Percentiles rank a stretch among this genome's conserved stretches.
Evolutionary conservation across 1,284 basidiomycete species (phyloP).

Genomic region (Megacollybia platyphylla): DNA sequence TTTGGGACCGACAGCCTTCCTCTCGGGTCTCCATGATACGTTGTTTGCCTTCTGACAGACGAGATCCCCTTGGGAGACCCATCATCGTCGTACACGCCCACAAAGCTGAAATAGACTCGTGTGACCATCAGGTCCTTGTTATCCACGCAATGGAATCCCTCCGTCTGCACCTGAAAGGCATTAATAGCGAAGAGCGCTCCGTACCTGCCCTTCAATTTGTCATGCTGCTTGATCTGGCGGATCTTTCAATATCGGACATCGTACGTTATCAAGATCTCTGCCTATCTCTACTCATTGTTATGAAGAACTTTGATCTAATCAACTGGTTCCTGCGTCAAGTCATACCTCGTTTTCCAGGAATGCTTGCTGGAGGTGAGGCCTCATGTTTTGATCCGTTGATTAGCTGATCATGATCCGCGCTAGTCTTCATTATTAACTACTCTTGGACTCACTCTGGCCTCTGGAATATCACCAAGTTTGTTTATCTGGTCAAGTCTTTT

Average conservation of each 20-base stretch:
- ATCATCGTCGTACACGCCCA: conserved; percentile 36
- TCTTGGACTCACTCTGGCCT: conserved; percentile 72
- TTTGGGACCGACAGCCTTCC: conserved; percentile 24
- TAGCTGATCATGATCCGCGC: background rate
- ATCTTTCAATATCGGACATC: conserved; percentile 41
- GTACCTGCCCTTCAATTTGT: conserved; percentile 50
- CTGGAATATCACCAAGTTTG: conserved; percentile 65
- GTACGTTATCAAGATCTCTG: conserved; percentile 24
- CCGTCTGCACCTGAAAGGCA: conserved; percentile 33
- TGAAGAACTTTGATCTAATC: conserved; percentile 46
- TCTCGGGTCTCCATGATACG: conserved; percentile 18
- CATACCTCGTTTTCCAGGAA: conserved; percentile 62
- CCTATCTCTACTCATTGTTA: conserved; percentile 1
- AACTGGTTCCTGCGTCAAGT: conserved; percentile 54
- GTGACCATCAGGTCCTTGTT: conserved; percentile 26
- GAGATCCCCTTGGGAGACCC: conserved; percentile 52
- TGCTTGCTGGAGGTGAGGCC: conserved; percentile 57
- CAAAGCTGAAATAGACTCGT: conserved; percentile 19
- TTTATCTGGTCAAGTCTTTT: conserved; percentile 7
- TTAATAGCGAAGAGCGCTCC: conserved; percentile 21
- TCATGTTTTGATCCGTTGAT: background rate
- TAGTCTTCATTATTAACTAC: conserved; percentile 71
- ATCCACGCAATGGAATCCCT: conserved; percentile 41
- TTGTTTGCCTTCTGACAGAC: conserved; percentile 36
- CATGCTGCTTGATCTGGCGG: conserved; percentile 53